Evolutionary conservation across 2,329 filamentous ascomycete genomes (phyloP).

Genomic region (Microdochium nivale): DNA sequence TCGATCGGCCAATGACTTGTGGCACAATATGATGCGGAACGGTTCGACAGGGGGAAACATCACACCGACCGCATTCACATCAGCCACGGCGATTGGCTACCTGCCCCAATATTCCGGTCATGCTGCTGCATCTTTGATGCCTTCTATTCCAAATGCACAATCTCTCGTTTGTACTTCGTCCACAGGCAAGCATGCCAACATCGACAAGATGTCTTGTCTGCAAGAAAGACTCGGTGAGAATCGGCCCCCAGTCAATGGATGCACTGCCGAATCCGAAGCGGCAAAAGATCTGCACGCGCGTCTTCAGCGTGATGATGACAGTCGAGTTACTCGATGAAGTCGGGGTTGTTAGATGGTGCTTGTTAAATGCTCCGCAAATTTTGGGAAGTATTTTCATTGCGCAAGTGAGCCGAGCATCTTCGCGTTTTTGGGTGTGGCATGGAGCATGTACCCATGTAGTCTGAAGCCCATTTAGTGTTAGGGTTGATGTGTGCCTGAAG

Average conservation of each 20-base stretch:
- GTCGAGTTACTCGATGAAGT: not conserved
- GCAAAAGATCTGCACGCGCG: constrained; percentile 19
- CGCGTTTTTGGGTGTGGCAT: too few relatives aligned
- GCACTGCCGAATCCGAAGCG: constrained; percentile 19
- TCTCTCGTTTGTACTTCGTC: constrained; percentile 19
- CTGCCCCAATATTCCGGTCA: constrained; percentile 44
- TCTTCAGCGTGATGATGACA: constrained; percentile 20
- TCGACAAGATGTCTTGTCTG: constrained; percentile 7
- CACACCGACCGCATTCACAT: constrained; percentile 39
- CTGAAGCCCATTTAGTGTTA: too few relatives aligned
- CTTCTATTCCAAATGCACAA: constrained; percentile 30
- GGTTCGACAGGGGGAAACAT: constrained; percentile 37
- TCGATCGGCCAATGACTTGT: constrained; percentile 32
- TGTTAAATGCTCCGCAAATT: not conserved
- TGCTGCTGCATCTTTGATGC: constrained; percentile 40
- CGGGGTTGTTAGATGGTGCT: not conserved
- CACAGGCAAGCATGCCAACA: constrained; percentile 14
- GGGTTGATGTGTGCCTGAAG: not conserved
- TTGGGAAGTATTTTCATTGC: not conserved
- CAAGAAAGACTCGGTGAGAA: constrained; percentile 35
- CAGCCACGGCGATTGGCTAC: constrained; percentile 44
- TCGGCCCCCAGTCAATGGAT: constrained; percentile 26
- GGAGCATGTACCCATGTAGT: too few relatives aligned
- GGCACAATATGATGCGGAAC: constrained; percentile 42
- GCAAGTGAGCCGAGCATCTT: not conserved